Conservation (phyloP, 2,329 filamentous ascomycete species). For the Meredithiella fracta region DNA sequence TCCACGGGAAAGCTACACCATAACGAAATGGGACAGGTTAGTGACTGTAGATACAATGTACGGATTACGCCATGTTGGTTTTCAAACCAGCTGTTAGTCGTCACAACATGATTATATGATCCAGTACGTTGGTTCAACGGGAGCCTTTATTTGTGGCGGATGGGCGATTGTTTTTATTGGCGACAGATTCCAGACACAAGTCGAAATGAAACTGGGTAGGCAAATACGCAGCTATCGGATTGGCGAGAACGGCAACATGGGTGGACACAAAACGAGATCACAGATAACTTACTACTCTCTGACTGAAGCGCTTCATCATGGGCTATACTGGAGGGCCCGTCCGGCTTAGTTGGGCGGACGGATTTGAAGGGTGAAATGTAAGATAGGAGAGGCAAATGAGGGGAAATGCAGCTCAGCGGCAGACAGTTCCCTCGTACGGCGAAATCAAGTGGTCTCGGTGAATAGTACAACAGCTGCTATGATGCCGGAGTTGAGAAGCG, state of each 20-base stretch:
- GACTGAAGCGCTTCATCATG: constrained; percentile 93
- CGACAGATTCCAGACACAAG: background rate
- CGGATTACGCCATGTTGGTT: no score
- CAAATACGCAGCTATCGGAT: background rate
- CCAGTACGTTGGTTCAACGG: no score
- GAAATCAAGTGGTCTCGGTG: background rate
- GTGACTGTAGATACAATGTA: background rate
- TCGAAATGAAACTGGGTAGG: background rate
- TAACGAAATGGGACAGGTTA: background rate
- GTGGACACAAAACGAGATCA: background rate
- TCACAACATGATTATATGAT: no score
- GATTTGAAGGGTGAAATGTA: constrained; percentile 6
- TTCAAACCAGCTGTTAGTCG: no score
- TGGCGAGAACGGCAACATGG: background rate
- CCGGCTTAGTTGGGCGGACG: constrained; percentile 14
- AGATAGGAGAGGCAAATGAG: constrained; percentile 8
- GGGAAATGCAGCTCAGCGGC: constrained; percentile 4
- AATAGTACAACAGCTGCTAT: background rate
- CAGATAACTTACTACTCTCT: constrained; percentile 71
- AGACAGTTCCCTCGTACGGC: constrained; percentile 1
- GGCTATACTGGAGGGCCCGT: constrained; percentile 19
- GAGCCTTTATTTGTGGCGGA: no score
- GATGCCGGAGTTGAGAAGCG: constrained; percentile 1
- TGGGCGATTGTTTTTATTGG: no score
- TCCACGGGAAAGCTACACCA: constrained; percentile 72